Evolutionary conservation across 768 basidiomycete species (phyloP).

Genomic region (Kwoniella heveanensis): DNA sequence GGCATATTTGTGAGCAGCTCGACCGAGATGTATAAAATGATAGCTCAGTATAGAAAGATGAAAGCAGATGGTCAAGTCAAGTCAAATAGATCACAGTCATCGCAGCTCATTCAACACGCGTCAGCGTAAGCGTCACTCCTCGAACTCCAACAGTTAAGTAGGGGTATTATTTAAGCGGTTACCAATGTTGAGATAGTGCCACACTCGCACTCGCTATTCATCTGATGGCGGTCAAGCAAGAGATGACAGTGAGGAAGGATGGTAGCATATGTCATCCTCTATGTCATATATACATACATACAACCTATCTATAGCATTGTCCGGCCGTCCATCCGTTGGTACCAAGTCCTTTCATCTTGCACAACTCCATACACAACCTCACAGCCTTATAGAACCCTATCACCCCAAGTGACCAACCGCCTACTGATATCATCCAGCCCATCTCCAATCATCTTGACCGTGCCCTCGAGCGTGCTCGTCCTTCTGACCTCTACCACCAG

Average conservation of each 20-base stretch:
- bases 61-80: too few relatives aligned
- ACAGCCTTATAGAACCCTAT: conserved; percentile 21
- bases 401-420: conserved; percentile 40
- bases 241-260: not conserved
- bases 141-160: too few relatives aligned
- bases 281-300: too few relatives aligned
- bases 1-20: too few relatives aligned
- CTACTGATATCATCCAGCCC: conserved; percentile 39
- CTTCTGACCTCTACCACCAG: conserved; percentile 43
- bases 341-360: too few relatives aligned
- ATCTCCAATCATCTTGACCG: conserved; percentile 29
- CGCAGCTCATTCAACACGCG: too few relatives aligned
- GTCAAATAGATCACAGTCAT: too few relatives aligned
- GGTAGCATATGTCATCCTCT: not conserved
- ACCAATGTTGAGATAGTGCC: conserved; percentile 1
- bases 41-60: too few relatives aligned
- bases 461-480: conserved; percentile 28
- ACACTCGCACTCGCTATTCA: not conserved
- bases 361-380: too few relatives aligned
- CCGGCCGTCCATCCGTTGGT: too few relatives aligned
- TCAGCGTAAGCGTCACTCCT: conserved; percentile 18
- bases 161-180: not conserved
- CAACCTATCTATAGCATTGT: too few relatives aligned
- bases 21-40: too few relatives aligned
- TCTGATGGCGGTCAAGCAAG: conserved; percentile 8